Evolutionary conservation across 2,329 filamentous ascomycete genomes (phyloP), one percentile per base, ranked within the genome.

Genomic region (Cadophora luteo-olivacea): DNA sequence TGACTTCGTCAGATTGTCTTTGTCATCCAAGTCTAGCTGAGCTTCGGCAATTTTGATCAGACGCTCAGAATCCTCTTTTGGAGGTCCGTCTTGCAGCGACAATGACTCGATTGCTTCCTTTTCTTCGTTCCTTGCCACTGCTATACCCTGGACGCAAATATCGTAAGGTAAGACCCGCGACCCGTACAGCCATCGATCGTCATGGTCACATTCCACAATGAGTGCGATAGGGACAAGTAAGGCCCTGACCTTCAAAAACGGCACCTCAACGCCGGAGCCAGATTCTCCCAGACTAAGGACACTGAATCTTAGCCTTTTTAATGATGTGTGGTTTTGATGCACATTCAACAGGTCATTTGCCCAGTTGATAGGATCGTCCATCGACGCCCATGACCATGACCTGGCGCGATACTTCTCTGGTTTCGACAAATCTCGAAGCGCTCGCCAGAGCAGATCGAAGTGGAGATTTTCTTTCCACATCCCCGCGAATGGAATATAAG

Each of bases 361-460:
- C 64, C 64, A 66, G 33, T 36, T 24, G 25, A 66, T 16, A 4
- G 25, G 36, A 9, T 32, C 45, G 14, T 67, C 60, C 8, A 63
- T 19, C 5, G 62, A 63, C 9, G 64, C 69, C 69, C 69, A 70
- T 29, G 69, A 70, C 66, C 69, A 70, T 32, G 57, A 65, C 51
- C 66, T 63, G 16, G 69, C 69, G 6, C 66, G 45, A 49, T 63
- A 68, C 22, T 49, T 25, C 24, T 66, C 57, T 8, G 58, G 64
- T 45, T 55, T 52, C 25, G 48, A 33, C n/a, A 45, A 19, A 38
- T 49, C 52, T 29, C 62, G 24, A 16, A 49, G 49, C 1, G 55
- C 61, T 55, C 55, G 62, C 67, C 67, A 68, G 9, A 68, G 48
- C 25, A 68, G 45, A n/a, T 66, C 62, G 24, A 22, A 38, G 22